Base-by-base conservation (phyloP, 805 yeast species). In the Lipomyces japonicus region DNA sequence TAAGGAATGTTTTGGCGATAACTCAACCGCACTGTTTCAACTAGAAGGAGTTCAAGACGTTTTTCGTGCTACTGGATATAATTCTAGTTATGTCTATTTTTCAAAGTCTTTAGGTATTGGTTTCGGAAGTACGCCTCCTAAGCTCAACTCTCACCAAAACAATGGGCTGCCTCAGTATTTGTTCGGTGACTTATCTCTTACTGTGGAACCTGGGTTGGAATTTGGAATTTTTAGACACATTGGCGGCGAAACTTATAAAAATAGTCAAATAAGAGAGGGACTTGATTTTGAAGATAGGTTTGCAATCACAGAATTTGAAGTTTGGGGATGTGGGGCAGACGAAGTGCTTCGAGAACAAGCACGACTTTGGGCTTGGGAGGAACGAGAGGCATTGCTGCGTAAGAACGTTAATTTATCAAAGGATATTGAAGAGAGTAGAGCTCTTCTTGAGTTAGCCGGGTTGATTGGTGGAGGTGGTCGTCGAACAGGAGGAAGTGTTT, bases 321-420 rank as follows among this genome's bases (percentile, higher is more conserved):
- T 89, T 0, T 86, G 93, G 90, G 97, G 97, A 0, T 77, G 88
- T 50, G 97, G 97, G 1, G 80, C 86, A 5, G 80, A 77, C 7
- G 79, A 81, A 52, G 95, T 87, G 58, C 69, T 89, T 41, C 82
- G 77, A 26, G 90, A 84, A 54, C 96, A 90, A 67, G 71, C 75
- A 40, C 79, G 77, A 60, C 77, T 77, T 52, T 85, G 95, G 93
- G 89, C 83, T 60, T 89, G 96, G 96, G 97, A 91, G 63, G 84
- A 83, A 62, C 73, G 80, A 42, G 96, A 88, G 64, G 95, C 95
- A 0, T 77, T 80, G 59, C 82, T 88, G 32, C 73, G 97, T 45
- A 84, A 83, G 60, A 74, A 78, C 25, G 77, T 89, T 2, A 87
- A 89, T 61, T 58, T 82, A 28, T 74, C 76, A 45, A 77, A 76